Percentiles rank a stretch among this genome's conserved stretches.
Conservation (phyloP, 2,329 filamentous ascomycete species). For the Myotisia sp. region DNA sequence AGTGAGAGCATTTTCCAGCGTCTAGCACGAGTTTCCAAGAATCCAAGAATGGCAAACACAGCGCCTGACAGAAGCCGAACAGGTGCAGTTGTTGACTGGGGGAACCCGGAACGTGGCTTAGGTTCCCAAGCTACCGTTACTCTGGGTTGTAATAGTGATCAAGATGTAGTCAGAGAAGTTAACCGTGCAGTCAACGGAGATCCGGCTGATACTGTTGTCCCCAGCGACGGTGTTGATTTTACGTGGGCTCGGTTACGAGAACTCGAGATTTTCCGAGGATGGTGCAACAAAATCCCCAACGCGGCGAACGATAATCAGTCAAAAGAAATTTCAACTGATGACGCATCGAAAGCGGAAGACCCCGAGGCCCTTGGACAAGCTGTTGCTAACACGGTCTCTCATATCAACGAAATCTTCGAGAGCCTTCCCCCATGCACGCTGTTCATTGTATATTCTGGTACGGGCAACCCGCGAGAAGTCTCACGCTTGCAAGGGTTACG, state of each 20-base stretch:
- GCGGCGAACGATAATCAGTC: conserved; percentile 32
- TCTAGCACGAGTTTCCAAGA: conserved; percentile 42
- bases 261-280: conserved; percentile 45
- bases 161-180: conserved; percentile 43
- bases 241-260: conserved; percentile 49
- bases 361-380: conserved; percentile 28
- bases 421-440: conserved; percentile 45
- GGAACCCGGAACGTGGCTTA: conserved; percentile 53
- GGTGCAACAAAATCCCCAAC: conserved; percentile 40
- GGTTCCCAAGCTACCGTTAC: conserved; percentile 42
- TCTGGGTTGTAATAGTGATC: conserved; percentile 44
- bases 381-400: conserved; percentile 37
- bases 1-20: conserved; percentile 84
- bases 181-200: conserved; percentile 39
- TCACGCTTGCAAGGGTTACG: conserved; percentile 43
- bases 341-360: conserved; percentile 15
- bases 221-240: conserved; percentile 44
- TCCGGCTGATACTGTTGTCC: conserved; percentile 29
- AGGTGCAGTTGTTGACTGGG: conserved; percentile 70
- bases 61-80: conserved; percentile 21
- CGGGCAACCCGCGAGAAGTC: conserved; percentile 46
- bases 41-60: conserved; percentile 19
- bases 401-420: conserved; percentile 41
- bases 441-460: conserved; percentile 51
- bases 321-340: conserved; percentile 16